Percentiles rank a stretch among this genome's conserved stretches.
phyloP scores from a whole-genome alignment of 305 asterid genomes.

The Rubia tinctorum region DNA sequence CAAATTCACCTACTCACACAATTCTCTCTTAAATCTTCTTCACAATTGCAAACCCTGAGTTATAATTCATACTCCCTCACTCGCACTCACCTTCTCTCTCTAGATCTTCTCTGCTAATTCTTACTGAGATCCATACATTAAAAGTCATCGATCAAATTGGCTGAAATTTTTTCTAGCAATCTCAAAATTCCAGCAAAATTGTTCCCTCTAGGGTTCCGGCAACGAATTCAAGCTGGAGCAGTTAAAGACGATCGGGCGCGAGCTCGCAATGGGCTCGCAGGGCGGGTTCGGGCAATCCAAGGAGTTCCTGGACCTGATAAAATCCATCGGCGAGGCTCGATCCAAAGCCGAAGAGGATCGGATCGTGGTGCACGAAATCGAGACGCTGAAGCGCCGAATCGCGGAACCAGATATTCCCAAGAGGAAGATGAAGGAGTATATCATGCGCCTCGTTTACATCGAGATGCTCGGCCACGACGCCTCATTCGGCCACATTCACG shows the following conservation, averaged over 20 bases:
- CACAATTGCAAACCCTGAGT: not conserved
- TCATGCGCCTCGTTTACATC: slow-evolving; percentile 76
- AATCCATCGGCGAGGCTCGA: slow-evolving; percentile 96
- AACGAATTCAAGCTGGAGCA: slow-evolving; percentile 71
- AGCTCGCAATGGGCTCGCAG: slow-evolving; percentile 99
- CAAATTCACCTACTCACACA: not conserved
- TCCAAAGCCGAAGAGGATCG: slow-evolving; percentile 98
- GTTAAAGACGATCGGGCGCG: slow-evolving; percentile 90
- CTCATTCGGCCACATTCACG: slow-evolving; percentile 93
- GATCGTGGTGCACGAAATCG: slow-evolving; percentile 80
- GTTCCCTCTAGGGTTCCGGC: not conserved
- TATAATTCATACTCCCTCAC: not conserved
- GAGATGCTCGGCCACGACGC: slow-evolving; percentile 99
- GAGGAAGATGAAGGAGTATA: slow-evolving; percentile 87
- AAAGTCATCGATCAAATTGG: slow-evolving; percentile 18
- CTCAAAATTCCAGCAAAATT: no score
- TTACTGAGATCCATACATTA: slow-evolving; percentile 28
- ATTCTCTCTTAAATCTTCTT: slow-evolving; percentile 8
- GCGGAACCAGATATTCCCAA: slow-evolving; percentile 81
- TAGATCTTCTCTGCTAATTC: slow-evolving; percentile 27
- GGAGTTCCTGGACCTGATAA: slow-evolving; percentile 88
- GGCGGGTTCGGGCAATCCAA: slow-evolving; percentile 94
- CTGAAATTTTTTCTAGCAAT: slow-evolving; percentile 8
- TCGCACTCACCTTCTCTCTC: slow-evolving; percentile 24
- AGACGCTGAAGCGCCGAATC: slow-evolving; percentile 65